Base-by-base conservation (phyloP, 2,329 filamentous ascomycete species). In the Penicillium sp. region DNA sequence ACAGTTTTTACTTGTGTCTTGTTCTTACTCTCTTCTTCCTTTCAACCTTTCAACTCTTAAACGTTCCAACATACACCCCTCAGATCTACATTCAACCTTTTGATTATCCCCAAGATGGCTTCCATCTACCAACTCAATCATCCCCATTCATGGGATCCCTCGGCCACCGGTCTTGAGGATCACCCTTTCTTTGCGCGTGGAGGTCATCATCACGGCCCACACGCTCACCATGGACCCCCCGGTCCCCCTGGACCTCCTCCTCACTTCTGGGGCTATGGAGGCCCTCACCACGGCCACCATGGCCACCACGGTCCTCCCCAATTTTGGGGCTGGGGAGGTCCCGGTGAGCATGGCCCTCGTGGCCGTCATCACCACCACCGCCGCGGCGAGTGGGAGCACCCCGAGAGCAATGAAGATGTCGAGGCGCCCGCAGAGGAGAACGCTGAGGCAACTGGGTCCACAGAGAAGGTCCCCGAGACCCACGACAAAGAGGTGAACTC, bases 61-160 rank as follows among this genome's bases (percentile, higher is more conserved):
- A 50, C 33, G 26, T 16, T 35, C 5, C 45, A 47, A 47, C 14
- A n/a, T 49, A 8, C 1, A 29, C 29, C 25, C 21, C n/a, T 29
- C 19, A 13, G 7, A 51, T 23, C 16, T 56, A 25, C 8, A 14
- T 13, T 48, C 21, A 21, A 42, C 19, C 23, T 37, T 45, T 39
- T 25, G n/a, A 25, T 13, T 42, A 25, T 56, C 49, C 63, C 49
- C 63, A 78, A 69, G 56, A 85, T 85, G 82, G 78, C 82, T 67
- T 80, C 80, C 62, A 72, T 84, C 58, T 76, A 78, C 57, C 80
- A 83, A 67, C 78, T 83, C 73, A 83, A 84, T 57, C 75, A 79
- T 54, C 77, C 77, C 4, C 76, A 78, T 64, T 80, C 81, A 51
- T 85, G 83, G 83, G 81, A 85, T 68, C 82, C 81, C 58, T 64